Base-by-base conservation (phyloP, 2,329 filamentous ascomycete species). In the Exophiala spinifera region DNA sequence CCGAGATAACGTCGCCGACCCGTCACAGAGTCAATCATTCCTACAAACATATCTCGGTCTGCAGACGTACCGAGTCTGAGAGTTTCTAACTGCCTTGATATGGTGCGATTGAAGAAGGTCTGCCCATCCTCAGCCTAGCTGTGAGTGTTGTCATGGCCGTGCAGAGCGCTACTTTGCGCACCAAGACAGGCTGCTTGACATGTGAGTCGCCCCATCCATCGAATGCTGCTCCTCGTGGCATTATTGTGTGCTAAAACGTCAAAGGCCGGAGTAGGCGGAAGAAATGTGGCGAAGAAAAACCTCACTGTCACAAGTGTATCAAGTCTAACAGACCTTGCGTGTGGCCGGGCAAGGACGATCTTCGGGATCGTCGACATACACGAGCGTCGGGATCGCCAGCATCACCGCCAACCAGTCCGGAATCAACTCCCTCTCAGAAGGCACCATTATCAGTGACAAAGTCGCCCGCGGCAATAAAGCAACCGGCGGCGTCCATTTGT, bases 151-250 rank as follows among this genome's bases (percentile, higher is more conserved):
- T 10, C 17, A 39, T 39, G 36, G 36, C 17, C 4, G 36, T 14
- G 36, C 28, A 5, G 4, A 31, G 19, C 42, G 56, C 56, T 19
- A 59, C 40, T 21, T 49, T 59, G 15, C 56, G 56, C 6, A 56
- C 53, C 14, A 59, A 59, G 53, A 59, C 56, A 36, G 56, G 53
- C 15, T 59, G 56, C 36, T 46, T 55, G 40, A 59, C 53, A 10
- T 59, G 56, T 53, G 20, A 53, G 56, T 53, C 15, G 28, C 1
- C 7, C 11, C 28, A 31, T 10, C 36, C 15, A 39, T 17, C 2
- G 36, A 17, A 17, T 8, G 3, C 3, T 3, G 4, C 3, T 31
- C 7, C 28, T 31, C 1, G 28, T 31, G 3, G 3, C 11, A 31
- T 31, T 11, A 31, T 10, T 31, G 28, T 10, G 28, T 31, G 7